phyloP scores from a whole-genome alignment of 2,329 filamentous ascomycete species.

The Chrysoporthe austroafricana region DNA sequence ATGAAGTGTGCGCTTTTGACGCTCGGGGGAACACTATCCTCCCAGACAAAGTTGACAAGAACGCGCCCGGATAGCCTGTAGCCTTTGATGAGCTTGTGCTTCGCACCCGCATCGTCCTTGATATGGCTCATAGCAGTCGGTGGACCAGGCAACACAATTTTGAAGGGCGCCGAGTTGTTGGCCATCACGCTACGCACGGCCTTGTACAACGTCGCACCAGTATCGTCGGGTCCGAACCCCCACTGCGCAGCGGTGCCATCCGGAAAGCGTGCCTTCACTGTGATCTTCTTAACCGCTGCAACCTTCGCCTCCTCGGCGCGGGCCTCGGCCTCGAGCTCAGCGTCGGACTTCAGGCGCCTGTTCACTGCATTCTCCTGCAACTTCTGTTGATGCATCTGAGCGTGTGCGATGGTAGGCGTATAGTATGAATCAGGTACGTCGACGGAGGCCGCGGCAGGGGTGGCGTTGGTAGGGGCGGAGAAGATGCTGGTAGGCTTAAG shows the following conservation, averaged over 20 bases:
- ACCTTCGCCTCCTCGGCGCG: constrained; percentile 68
- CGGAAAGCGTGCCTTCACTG: constrained; percentile 83
- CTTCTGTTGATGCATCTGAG: constrained; percentile 72
- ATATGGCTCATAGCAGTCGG: constrained; percentile 40
- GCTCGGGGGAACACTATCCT: constrained; percentile 60
- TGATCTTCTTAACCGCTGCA: constrained; percentile 67
- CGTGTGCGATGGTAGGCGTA: constrained; percentile 74
- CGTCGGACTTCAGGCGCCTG: constrained; percentile 78
- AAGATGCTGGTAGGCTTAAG: constrained; percentile 70
- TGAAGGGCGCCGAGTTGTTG: constrained; percentile 63
- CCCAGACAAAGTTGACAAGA: constrained; percentile 78
- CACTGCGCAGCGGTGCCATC: constrained; percentile 80
- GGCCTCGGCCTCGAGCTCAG: constrained; percentile 74
- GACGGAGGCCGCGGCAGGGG: constrained; percentile 73
- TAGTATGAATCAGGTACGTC: constrained; percentile 75
- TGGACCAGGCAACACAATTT: constrained; percentile 64
- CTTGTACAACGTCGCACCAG: constrained; percentile 71
- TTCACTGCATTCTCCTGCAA: constrained; percentile 69
- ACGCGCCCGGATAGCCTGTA: constrained; percentile 73
- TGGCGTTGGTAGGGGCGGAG: constrained; percentile 73
- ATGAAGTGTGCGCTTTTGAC: constrained; percentile 63
- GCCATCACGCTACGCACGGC: constrained; percentile 76
- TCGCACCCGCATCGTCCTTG: constrained; percentile 49
- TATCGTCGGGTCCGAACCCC: constrained; percentile 69
- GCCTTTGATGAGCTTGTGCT: constrained; percentile 68